Evolutionary conservation across 352 stramenopile genomes (phyloP).

Genomic region (Pythium coloratum): DNA sequence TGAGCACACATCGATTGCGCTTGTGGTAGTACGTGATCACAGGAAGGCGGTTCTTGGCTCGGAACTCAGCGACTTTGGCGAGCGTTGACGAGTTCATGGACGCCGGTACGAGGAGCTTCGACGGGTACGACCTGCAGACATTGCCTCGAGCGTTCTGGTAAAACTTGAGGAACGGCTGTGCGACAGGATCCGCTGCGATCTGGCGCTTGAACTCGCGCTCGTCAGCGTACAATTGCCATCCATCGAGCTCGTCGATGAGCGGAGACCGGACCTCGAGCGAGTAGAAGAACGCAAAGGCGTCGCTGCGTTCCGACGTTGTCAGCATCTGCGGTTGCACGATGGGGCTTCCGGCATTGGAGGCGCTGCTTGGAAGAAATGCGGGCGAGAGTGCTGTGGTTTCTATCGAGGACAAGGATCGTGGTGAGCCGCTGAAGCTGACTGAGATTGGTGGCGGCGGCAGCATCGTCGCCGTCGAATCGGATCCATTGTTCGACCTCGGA

Average conservation of each 20-base stretch:
- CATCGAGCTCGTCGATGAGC: slow-evolving; percentile 49
- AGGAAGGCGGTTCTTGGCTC: slow-evolving; percentile 83
- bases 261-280: slow-evolving; percentile 28
- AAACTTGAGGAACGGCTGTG: slow-evolving; percentile 76
- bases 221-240: slow-evolving; percentile 77
- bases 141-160: slow-evolving; percentile 80
- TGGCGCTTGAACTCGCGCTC: slow-evolving; percentile 79
- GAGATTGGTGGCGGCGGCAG: neutral
- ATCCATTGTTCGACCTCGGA: slow-evolving; percentile 15
- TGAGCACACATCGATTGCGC: slow-evolving; percentile 75
- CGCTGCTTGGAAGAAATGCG: slow-evolving; percentile 29
- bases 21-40: slow-evolving; percentile 87
- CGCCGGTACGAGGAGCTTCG: slow-evolving; percentile 72
- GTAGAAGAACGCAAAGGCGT: slow-evolving; percentile 74
- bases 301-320: slow-evolving; percentile 42
- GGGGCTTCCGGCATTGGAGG: slow-evolving; percentile 14
- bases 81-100: slow-evolving; percentile 69
- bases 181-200: slow-evolving; percentile 56
- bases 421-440: slow-evolving; percentile 1
- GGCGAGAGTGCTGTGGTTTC: slow-evolving; percentile 14
- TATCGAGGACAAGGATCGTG: neutral
- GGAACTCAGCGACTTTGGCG: slow-evolving; percentile 75
- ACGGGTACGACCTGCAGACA: slow-evolving; percentile 84
- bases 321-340: slow-evolving; percentile 14
- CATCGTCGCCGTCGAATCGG: neutral